Conservation (phyloP, 2,329 filamentous ascomycete species). For the Gyromitra esculenta region DNA sequence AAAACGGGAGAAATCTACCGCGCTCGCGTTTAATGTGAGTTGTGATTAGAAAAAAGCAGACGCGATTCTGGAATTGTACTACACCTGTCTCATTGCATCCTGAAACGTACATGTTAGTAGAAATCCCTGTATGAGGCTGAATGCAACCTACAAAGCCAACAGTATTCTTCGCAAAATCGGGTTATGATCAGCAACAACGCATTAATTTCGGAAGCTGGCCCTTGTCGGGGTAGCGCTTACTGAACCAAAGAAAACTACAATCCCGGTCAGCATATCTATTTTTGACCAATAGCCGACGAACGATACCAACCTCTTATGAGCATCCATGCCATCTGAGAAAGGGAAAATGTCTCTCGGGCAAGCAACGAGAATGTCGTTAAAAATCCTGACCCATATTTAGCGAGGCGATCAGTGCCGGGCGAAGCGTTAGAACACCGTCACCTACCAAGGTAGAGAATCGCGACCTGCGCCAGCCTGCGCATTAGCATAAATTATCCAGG, state of each 20-base stretch:
- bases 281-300: slow-evolving; percentile 28
- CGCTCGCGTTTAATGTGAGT: slow-evolving; percentile 51
- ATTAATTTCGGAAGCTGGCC: slow-evolving; percentile 48
- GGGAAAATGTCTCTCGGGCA: slow-evolving; percentile 74
- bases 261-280: slow-evolving; percentile 50
- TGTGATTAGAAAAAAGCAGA: slow-evolving; percentile 67
- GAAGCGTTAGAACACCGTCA: slow-evolving; percentile 41
- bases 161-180: slow-evolving; percentile 73
- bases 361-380: slow-evolving; percentile 84
- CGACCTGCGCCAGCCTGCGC: slow-evolving; percentile 62
- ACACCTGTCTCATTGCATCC: slow-evolving; percentile 57
- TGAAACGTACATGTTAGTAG: slow-evolving; percentile 47
- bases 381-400: slow-evolving; percentile 68
- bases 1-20: slow-evolving; percentile 64
- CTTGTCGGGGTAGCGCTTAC: slow-evolving; percentile 50
- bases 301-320: slow-evolving; percentile 73
- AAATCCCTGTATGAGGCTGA: slow-evolving; percentile 43
- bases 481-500: slow-evolving; percentile 66
- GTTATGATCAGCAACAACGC: slow-evolving; percentile 54
- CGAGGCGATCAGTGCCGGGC: slow-evolving; percentile 38
- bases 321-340: slow-evolving; percentile 77
- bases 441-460: slow-evolving; percentile 79
- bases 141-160: slow-evolving; percentile 72
- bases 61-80: slow-evolving; percentile 44
- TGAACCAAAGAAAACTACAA: slow-evolving; percentile 55